Base-by-base conservation (phyloP, 345 rosid species). In the Populus alba region DNA sequence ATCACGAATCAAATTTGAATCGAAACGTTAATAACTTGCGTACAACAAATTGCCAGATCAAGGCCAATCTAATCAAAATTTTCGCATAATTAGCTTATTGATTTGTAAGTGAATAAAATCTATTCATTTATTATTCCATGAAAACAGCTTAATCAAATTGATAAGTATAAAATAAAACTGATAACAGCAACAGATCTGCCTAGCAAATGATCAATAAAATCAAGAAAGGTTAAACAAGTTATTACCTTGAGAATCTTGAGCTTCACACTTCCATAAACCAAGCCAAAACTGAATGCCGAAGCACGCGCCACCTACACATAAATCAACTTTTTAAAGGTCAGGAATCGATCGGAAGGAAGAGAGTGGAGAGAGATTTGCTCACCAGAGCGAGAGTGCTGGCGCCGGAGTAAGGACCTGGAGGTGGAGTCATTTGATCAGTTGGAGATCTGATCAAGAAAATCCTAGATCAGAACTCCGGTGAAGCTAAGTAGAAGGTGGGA, bases 361-460 rank as follows among this genome's bases (percentile, higher is more conserved):
- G 25, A 63, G 55, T 9, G 38, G 22, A 23, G 35, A 17, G n/a
- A 47, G 39, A 63, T 20, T 10, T 3, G 75, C 51, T 35, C 88
- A 90, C 94, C 86, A 90, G 86, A 67, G 98, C 95, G 17, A 92
- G 94, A 66, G 98, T 83, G 90, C 97, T 92, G 78, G 89, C 88
- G 80, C 98, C 97, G 75, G 97, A 90, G 90, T 91, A 94, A 47
- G 91, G 97, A 61, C 94, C 92, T 63, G 94, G 95, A 78, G 92
- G 95, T 23, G 71, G 65, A 47, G 80, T 23, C 80, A 78, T 78
- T 71, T 29, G 59, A 75, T 65, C 29, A 57, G 31, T 16, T 38
- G 17, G 65, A 23, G 69, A 74, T 35, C 49, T 74, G 69, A 74
- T 74, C 22, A 9, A 23, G 17, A 16, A 71, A 71, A 59, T 41